These are phyloP conservation scores for Phytopythium cucurbitacearum DNA, from an alignment of 352 stramenopile genomes.

Conservation along the genomic window DNA sequence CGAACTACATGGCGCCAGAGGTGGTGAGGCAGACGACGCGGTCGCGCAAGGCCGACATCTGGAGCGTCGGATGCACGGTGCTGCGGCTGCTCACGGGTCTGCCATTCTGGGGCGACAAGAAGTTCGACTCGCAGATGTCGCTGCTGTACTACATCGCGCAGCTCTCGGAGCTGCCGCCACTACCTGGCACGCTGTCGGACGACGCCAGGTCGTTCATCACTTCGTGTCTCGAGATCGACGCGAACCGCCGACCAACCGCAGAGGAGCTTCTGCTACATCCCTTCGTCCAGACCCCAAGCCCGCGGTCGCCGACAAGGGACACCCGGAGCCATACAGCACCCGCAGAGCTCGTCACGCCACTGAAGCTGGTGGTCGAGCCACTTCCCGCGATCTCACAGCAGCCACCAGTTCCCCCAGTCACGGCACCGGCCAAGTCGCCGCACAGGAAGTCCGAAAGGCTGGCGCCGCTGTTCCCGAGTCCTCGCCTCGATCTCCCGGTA, in stretches of 20 bases:
- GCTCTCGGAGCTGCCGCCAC: constrained; percentile 29
- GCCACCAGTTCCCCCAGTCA: not conserved
- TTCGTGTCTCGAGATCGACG: constrained; percentile 45
- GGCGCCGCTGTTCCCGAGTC: constrained; percentile 2
- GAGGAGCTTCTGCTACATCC: constrained; percentile 86
- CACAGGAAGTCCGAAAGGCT: constrained; percentile 1
- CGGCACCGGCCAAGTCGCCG: not conserved
- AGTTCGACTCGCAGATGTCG: constrained; percentile 65
- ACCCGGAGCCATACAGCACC: constrained; percentile 1
- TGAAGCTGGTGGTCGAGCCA: not conserved
- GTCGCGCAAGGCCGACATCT: constrained; percentile 77
- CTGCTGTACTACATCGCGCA: constrained; percentile 65
- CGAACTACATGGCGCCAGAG: constrained; percentile 88
- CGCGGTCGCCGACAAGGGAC: not conserved
- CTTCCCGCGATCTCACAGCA: not conserved
- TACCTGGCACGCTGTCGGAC: constrained; percentile 34
- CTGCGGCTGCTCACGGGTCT: constrained; percentile 63
- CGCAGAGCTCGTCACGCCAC: not conserved
- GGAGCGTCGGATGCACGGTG: constrained; percentile 80
- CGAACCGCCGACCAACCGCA: constrained; percentile 69
- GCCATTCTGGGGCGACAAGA: constrained; percentile 78
- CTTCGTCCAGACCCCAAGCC: constrained; percentile 56
- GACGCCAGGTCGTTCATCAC: constrained; percentile 46
- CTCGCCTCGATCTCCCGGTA: constrained; percentile 4
- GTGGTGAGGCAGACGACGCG: constrained; percentile 82